Base-by-base conservation (phyloP, 345 rosid genomes). In the Lagerstroemia speciosa region DNA sequence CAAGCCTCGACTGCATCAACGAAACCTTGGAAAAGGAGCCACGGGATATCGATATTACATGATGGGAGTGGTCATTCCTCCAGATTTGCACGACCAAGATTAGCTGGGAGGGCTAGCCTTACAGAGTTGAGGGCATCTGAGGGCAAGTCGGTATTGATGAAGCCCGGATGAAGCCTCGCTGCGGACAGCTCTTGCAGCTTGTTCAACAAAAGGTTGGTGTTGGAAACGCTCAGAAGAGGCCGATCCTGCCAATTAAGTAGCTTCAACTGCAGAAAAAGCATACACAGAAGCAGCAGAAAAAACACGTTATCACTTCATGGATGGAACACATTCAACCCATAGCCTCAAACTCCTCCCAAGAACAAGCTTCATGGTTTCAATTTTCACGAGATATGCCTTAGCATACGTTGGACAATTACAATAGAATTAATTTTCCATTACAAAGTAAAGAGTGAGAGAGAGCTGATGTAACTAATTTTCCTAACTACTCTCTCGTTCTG, bases 161-260 rank as follows among this genome's bases (percentile, higher is more conserved):
- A 87, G 69, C 80, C 93, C 9, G 96, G 99, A 4, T 87, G 86
- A 52, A 94, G 70, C 79, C 78, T 85, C 67, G 93, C 89, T 48
- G 85, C 66, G 31, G 97, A 89, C 70, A 89, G 61, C 71, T 89
- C 96, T 78, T 89, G 92, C 76, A 94, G 73, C 75, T 89, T 94
- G 74, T 89, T 89, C 81, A 91, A 69, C 85, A 94, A 69, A 69
- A 91, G 83, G 62, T 83, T 84, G 24, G 96, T 89, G 75, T 88
- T 86, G 20, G 84, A 45, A 41, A 86, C 95, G 50, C 82, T 83
- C 33, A 94, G 71, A 71, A 91, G 75, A 67, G 97, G 88, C 27
- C 81, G 79, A 53, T 79, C 93, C 57, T 76, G 79, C 96, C 97
- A 89, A 66, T 69, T 88, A 67, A 94, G 86, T 73, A 94, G 81